These are phyloP conservation scores for Fragaria ananassa DNA, from an alignment of 306 rosid genomes.

Conservation along the genomic window DNA sequence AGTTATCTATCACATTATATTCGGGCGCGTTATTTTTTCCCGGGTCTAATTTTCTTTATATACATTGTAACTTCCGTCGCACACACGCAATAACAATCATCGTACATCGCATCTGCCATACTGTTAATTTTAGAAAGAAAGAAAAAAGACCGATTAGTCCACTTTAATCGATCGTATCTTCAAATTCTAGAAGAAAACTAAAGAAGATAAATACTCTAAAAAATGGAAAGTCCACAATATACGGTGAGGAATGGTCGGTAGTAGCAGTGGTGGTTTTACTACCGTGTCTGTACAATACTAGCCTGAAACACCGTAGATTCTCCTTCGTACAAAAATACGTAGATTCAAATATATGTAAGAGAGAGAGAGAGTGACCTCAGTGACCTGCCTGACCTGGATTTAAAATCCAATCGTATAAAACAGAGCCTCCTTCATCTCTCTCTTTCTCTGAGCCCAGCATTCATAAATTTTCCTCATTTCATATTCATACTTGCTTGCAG, in stretches of 20 bases:
- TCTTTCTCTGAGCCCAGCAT: not conserved
- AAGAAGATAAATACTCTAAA: not conserved
- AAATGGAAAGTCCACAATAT: not conserved
- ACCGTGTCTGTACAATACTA: conserved; percentile 1
- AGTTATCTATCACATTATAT: too few relatives aligned
- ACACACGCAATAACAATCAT: too few relatives aligned
- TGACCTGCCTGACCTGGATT: conserved; percentile 21
- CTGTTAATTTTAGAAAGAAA: too few relatives aligned
- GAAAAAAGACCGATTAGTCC: too few relatives aligned
- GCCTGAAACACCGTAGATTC: conserved; percentile 21
- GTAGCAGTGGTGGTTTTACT: not conserved
- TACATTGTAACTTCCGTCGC: too few relatives aligned
- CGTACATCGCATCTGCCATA: too few relatives aligned
- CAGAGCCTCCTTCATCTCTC: not conserved
- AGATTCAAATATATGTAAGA: not conserved
- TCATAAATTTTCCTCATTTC: conserved; percentile 2
- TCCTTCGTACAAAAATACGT: not conserved
- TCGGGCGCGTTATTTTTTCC: rapidly evolving
- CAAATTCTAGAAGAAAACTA: not conserved
- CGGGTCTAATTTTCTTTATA: too few relatives aligned
- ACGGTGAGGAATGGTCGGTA: not conserved
- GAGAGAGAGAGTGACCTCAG: not conserved
- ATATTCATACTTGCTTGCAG: not conserved
- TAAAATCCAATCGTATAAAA: conserved; percentile 11
- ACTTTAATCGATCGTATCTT: not conserved